A percentile compares a stretch with the other conserved stretches of the same genome.
These are phyloP conservation scores for Crithidia brevicula DNA, from an alignment of 208 protist genomes.

Conservation along the genomic window DNA sequence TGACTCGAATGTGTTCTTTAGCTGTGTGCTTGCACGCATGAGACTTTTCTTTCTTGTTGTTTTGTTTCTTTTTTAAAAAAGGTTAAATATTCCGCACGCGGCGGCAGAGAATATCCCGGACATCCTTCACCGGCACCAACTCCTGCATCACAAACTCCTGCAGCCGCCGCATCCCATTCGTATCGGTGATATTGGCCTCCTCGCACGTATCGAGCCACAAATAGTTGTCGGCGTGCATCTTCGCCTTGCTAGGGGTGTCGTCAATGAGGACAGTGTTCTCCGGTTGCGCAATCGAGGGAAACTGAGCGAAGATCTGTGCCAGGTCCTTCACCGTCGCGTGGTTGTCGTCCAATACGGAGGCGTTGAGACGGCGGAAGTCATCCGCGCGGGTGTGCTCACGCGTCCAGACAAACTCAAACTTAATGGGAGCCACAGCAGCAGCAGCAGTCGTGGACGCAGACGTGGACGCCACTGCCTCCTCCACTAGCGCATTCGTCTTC, in stretches of 20 bases:
- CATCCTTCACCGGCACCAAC: conserved; percentile 65
- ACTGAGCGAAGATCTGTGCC: conserved; percentile 56
- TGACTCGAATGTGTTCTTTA: too few relatives aligned
- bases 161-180: conserved; percentile 53
- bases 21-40: too few relatives aligned
- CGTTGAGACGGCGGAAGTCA: conserved; percentile 74
- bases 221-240: conserved; percentile 78
- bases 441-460: too few relatives aligned
- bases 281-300: conserved; percentile 63
- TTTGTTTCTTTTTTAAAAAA: not conserved
- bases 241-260: conserved; percentile 88
- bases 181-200: conserved; percentile 50
- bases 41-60: conserved; percentile 12
- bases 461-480: too few relatives aligned
- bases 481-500: not conserved
- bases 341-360: conserved; percentile 55
- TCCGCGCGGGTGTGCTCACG: conserved; percentile 85
- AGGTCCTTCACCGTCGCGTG: conserved; percentile 90
- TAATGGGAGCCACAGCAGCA: not conserved
- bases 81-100: conserved; percentile 61
- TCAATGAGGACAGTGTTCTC: conserved; percentile 86
- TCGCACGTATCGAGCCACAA: conserved; percentile 84
- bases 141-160: conserved; percentile 71
- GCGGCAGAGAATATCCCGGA: conserved; percentile 73
- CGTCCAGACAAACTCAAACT: conserved; percentile 86